Evolutionary conservation across 2,329 filamentous ascomycete genomes (phyloP).

Genomic region (Periglandula ipomoeae): DNA sequence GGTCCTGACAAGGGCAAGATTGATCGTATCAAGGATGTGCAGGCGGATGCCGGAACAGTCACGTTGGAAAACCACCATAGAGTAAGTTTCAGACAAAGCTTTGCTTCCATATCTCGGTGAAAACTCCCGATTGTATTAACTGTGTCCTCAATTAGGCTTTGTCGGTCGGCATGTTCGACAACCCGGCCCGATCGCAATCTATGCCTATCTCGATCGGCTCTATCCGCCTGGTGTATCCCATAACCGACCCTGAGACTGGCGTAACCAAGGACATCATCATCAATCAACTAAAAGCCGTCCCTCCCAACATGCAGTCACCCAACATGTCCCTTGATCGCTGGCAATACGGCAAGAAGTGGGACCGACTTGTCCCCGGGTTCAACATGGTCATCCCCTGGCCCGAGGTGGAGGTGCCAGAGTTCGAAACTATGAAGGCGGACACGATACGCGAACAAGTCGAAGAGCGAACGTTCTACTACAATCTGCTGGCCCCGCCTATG

Average conservation of each 20-base stretch:
- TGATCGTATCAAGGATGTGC: slow-evolving; percentile 55
- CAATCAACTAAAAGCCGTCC: slow-evolving; percentile 53
- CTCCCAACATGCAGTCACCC: slow-evolving; percentile 35
- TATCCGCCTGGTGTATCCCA: slow-evolving; percentile 72
- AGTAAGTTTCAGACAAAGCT: slow-evolving; percentile 39
- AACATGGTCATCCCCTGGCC: slow-evolving; percentile 74
- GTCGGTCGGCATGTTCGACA: slow-evolving; percentile 21
- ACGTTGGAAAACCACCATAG: slow-evolving; percentile 53
- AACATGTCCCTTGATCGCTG: slow-evolving; percentile 33
- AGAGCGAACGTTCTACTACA: slow-evolving; percentile 66
- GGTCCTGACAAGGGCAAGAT: slow-evolving; percentile 80
- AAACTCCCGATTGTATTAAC: no score
- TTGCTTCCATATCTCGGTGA: no score
- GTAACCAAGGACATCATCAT: slow-evolving; percentile 65
- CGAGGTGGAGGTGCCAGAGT: slow-evolving; percentile 36
- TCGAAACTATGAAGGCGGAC: slow-evolving; percentile 52
- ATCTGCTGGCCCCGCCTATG: slow-evolving; percentile 68
- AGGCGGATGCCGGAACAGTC: slow-evolving; percentile 45
- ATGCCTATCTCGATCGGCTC: slow-evolving; percentile 56
- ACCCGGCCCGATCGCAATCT: slow-evolving; percentile 19
- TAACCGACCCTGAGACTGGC: slow-evolving; percentile 58
- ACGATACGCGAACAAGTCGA: slow-evolving; percentile 71
- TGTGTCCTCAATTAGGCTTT: slow-evolving; percentile 16
- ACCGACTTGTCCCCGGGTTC: slow-evolving; percentile 58
- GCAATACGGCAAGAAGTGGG: slow-evolving; percentile 33